These are phyloP conservation scores for Aquilaria malaccensis DNA, from an alignment of 345 rosid genomes.

Conservation along the genomic window DNA sequence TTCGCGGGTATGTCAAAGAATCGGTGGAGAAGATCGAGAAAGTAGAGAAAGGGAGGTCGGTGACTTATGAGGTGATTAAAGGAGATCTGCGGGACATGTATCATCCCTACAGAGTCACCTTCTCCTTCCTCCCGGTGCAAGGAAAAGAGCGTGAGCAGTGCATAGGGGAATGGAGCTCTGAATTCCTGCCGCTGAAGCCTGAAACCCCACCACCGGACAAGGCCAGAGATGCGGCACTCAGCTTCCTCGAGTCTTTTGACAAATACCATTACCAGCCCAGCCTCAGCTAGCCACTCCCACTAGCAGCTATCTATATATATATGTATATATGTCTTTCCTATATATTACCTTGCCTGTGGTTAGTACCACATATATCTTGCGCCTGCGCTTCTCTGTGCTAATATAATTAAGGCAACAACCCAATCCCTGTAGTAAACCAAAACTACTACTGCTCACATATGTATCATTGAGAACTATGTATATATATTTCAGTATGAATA, in stretches of 20 bases:
- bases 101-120: constrained; percentile 31
- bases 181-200: constrained; percentile 21
- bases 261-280: constrained; percentile 18
- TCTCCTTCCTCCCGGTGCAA: constrained; percentile 24
- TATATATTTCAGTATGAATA: too few species aligned
- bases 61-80: constrained; percentile 25
- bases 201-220: constrained; percentile 31
- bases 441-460: too few species aligned
- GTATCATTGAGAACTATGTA: too few species aligned
- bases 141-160: constrained; percentile 26
- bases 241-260: constrained; percentile 30
- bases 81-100: constrained; percentile 30
- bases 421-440: too few species aligned
- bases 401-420: too few species aligned
- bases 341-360: too few species aligned
- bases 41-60: constrained; percentile 29
- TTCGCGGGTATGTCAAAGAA: constrained; percentile 31
- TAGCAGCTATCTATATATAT: neutral
- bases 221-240: constrained; percentile 34
- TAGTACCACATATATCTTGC: too few species aligned
- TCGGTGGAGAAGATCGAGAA: constrained; percentile 30
- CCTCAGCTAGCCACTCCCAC: neutral
- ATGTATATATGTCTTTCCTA: too few species aligned
- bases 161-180: constrained; percentile 29
- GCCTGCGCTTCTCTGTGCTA: too few species aligned